Conservation (phyloP, 495 filamentous ascomycete species). For the Penicillium paradoxum region DNA sequence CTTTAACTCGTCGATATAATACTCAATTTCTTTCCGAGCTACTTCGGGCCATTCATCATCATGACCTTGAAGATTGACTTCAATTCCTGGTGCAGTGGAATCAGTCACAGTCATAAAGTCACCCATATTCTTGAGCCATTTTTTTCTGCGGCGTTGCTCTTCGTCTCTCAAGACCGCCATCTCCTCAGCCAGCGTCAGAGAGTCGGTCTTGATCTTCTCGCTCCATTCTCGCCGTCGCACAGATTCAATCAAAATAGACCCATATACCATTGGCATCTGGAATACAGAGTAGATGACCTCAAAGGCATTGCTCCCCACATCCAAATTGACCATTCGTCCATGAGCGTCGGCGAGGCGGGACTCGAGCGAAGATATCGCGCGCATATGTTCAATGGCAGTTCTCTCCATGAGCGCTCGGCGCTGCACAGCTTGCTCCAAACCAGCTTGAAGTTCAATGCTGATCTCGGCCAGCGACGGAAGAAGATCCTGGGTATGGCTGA, state of each 20-base stretch:
- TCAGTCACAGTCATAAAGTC: conserved; percentile 52
- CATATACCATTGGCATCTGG: conserved; percentile 81
- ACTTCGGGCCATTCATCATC: conserved; percentile 71
- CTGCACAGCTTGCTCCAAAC: conserved; percentile 61
- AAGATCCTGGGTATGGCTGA: conserved; percentile 78
- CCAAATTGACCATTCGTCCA: conserved; percentile 61
- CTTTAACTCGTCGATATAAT: conserved; percentile 49
- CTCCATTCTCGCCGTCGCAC: conserved; percentile 84
- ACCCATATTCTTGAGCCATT: conserved; percentile 81
- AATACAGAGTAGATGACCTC: conserved; percentile 70
- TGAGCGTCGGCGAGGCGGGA: conserved; percentile 65
- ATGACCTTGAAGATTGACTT: conserved; percentile 79
- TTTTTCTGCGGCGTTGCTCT: conserved; percentile 79
- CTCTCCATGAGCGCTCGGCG: conserved; percentile 55
- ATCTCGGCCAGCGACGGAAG: conserved; percentile 74
- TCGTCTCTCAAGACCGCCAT: conserved; percentile 87
- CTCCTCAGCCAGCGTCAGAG: conserved; percentile 80
- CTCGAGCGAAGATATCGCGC: conserved; percentile 71
- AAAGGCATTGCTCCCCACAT: conserved; percentile 66
- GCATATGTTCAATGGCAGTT: conserved; percentile 66
- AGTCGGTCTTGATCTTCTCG: conserved; percentile 81
- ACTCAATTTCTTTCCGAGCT: conserved; percentile 50
- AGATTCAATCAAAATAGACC: conserved; percentile 79
- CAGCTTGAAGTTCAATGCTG: conserved; percentile 67
- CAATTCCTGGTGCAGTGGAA: conserved; percentile 67